Percentiles rank a stretch among this genome's conserved stretches.
phyloP scores from a whole-genome alignment of 495 filamentous ascomycete species.

The Aspergillus wentii region DNA sequence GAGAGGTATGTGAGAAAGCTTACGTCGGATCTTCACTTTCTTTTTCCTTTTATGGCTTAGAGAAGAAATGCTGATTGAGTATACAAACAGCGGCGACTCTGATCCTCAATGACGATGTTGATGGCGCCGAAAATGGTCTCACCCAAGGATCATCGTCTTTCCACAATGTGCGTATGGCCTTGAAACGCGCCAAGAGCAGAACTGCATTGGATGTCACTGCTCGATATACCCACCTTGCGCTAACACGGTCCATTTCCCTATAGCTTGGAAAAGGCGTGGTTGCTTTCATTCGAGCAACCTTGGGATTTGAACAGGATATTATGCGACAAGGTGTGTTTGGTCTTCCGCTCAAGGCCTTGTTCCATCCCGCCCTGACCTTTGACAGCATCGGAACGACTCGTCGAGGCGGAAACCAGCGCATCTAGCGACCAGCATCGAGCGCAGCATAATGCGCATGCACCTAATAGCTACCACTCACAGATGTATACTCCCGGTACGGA shows the following conservation, averaged over 20 bases:
- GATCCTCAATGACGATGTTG: conserved; percentile 94
- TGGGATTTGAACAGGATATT: conserved; percentile 93
- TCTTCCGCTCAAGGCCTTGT: conserved; percentile 1
- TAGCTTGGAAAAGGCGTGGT: conserved; percentile 77
- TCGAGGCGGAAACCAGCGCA: conserved; percentile 74
- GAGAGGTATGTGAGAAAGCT: conserved; percentile 37
- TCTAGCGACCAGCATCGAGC: conserved; percentile 73
- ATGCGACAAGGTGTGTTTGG: conserved; percentile 67
- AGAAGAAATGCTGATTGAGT: conserved; percentile 4
- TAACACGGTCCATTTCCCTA: conserved; percentile 9
- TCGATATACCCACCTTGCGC: conserved; percentile 2
- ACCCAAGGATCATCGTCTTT: conserved; percentile 77
- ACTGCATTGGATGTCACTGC: conserved; percentile 9
- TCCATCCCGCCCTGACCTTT: conserved; percentile 12
- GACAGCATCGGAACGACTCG: conserved; percentile 64
- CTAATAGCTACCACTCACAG: conserved; percentile 47
- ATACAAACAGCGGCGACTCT: conserved; percentile 42
- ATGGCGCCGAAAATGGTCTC: conserved; percentile 72
- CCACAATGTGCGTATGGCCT: conserved; percentile 56
- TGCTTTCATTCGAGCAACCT: conserved; percentile 75
- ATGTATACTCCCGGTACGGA: conserved; percentile 83
- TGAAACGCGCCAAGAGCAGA: too few relatives aligned
- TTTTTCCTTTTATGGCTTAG: too few relatives aligned
- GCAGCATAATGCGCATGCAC: conserved; percentile 43
- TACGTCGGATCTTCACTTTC: not conserved